A percentile compares a stretch with the other conserved stretches of the same genome.
Evolutionary conservation across 345 rosid genomes (phyloP).

Genomic region (Litchi chinensis): DNA sequence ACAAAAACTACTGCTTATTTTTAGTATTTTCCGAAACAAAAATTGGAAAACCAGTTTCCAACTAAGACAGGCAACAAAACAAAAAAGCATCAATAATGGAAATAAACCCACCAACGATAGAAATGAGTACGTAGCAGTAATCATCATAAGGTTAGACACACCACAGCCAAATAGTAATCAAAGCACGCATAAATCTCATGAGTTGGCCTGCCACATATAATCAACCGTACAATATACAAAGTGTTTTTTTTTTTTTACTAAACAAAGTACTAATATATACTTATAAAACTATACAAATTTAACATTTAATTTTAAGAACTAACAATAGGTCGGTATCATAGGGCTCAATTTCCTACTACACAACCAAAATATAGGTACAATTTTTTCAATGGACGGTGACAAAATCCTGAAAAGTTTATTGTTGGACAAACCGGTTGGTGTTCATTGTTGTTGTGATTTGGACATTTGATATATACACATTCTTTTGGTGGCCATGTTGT

Average conservation of each 20-base stretch:
- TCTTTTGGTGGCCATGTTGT: neutral
- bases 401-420: neutral
- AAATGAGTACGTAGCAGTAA: slow-evolving; percentile 3
- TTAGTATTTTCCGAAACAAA: neutral
- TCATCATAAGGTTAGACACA: neutral
- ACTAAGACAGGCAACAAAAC: neutral
- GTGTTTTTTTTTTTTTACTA: too few relatives aligned
- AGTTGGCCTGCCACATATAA: neutral
- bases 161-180: neutral
- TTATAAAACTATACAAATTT: too few relatives aligned
- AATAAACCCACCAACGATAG: neutral
- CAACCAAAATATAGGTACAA: too few relatives aligned
- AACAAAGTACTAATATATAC: too few relatives aligned
- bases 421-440: neutral
- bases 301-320: too few relatives aligned
- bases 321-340: too few relatives aligned
- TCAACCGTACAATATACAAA: neutral
- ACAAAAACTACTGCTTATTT: neutral
- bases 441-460: neutral
- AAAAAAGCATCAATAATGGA: too few relatives aligned
- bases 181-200: neutral
- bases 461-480: neutral
- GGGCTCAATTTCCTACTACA: too few relatives aligned
- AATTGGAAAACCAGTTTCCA: neutral
- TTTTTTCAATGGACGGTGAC: neutral